Conservation (phyloP, 768 basidiomycete species). For the Collybiopsis luxurians region DNA sequence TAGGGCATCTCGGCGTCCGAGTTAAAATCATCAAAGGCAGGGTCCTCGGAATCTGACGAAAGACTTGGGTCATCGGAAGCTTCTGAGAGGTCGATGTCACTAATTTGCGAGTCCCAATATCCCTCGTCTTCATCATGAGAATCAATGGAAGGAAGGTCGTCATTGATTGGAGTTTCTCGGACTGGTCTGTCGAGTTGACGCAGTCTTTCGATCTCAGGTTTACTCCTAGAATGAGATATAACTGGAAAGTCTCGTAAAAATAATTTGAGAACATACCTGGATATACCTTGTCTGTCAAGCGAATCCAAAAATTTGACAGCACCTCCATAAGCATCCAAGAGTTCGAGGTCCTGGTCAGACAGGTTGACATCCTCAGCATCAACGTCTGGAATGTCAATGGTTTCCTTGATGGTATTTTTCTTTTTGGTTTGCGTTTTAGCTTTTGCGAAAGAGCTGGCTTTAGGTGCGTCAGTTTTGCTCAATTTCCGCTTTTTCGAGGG, state of each 20-base stretch:
- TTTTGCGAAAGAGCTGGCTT: slow-evolving; percentile 22
- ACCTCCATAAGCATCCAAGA: slow-evolving; percentile 62
- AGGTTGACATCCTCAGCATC: slow-evolving; percentile 43
- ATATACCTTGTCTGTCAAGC: slow-evolving; percentile 78
- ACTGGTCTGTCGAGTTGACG: slow-evolving; percentile 64
- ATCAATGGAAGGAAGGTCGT: slow-evolving; percentile 68
- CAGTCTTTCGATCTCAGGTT: slow-evolving; percentile 75
- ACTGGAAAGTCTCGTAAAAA: neutral
- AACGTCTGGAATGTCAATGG: slow-evolving; percentile 60
- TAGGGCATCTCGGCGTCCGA: slow-evolving; percentile 77
- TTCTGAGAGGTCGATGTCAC: slow-evolving; percentile 30
- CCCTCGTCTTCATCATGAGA: slow-evolving; percentile 63
- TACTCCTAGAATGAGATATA: slow-evolving; percentile 55
- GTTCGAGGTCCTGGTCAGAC: slow-evolving; percentile 69
- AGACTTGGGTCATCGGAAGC: slow-evolving; percentile 28
- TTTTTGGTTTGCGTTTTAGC: slow-evolving; percentile 30
- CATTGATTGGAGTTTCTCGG: slow-evolving; percentile 37
- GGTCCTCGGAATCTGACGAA: slow-evolving; percentile 25
- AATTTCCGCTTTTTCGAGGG: slow-evolving; percentile 8
- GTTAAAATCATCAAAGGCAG: slow-evolving; percentile 31
- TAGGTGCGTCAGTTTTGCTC: neutral
- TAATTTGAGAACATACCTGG: slow-evolving; percentile 49
- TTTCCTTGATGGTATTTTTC: slow-evolving; percentile 50
- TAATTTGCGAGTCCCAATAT: slow-evolving; percentile 40
- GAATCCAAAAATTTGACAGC: slow-evolving; percentile 64